These are phyloP conservation scores for Coemansia sp. DNA, from an alignment of 192 early-diverging fungal species.

Conservation along the genomic window DNA sequence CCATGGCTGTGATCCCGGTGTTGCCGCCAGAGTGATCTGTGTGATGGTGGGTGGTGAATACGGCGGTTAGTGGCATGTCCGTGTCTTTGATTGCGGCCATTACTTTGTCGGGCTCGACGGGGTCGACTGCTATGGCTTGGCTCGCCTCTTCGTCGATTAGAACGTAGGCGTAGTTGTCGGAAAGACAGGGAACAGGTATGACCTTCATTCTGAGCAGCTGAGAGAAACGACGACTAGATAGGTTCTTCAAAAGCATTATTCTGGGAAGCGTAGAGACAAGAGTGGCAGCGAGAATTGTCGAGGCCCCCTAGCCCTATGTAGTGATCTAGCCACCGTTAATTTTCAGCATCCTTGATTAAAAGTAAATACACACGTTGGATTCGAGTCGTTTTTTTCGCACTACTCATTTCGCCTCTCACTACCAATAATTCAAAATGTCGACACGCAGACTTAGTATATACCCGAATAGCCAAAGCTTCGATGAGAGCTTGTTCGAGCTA, in stretches of 20 bases:
- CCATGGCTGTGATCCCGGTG: slow-evolving; percentile 52
- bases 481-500: slow-evolving; percentile 44
- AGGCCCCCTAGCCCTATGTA: not conserved
- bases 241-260: not conserved
- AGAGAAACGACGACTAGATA: slow-evolving; percentile 8
- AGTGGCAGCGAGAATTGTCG: not conserved
- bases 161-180: slow-evolving; percentile 89
- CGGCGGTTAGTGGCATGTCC: slow-evolving; percentile 20
- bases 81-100: slow-evolving; percentile 52
- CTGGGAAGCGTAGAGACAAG: not conserved
- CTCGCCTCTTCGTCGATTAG: slow-evolving; percentile 68
- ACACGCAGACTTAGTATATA: slow-evolving; percentile 50
- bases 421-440: no score
- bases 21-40: slow-evolving; percentile 87
- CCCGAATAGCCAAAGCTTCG: slow-evolving; percentile 46
- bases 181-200: slow-evolving; percentile 55
- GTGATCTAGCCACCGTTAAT: not conserved
- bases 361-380: no score
- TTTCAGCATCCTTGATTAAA: not conserved
- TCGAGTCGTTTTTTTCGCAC: no score
- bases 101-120: slow-evolving; percentile 78
- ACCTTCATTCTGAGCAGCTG: slow-evolving; percentile 35
- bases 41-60: slow-evolving; percentile 90
- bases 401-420: no score
- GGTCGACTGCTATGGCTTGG: slow-evolving; percentile 78